Evolutionary conservation across 2,329 filamentous ascomycete species (phyloP).

Genomic region (Seiridium cupressi): DNA sequence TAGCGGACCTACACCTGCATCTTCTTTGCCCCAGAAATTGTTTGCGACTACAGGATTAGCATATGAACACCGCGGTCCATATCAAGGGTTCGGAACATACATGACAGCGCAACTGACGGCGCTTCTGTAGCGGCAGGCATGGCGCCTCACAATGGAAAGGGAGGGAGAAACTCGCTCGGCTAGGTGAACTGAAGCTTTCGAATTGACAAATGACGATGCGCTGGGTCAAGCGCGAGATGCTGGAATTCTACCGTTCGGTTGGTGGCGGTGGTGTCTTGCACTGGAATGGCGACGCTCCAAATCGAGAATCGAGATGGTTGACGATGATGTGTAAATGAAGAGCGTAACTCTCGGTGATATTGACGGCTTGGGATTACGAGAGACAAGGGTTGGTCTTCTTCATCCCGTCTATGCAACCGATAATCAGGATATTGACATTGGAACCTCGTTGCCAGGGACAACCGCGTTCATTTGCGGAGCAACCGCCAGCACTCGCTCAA

Average conservation of each 20-base stretch:
- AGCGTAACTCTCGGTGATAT: not conserved
- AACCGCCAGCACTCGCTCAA: not conserved
- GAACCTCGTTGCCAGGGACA: not conserved
- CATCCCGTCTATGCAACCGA: not conserved
- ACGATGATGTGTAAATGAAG: not conserved
- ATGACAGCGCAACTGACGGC: constrained; percentile 67
- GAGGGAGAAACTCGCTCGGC: not conserved
- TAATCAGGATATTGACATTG: constrained; percentile 6
- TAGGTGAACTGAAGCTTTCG: not conserved
- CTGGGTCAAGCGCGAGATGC: not conserved
- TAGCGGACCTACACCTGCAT: constrained; percentile 89
- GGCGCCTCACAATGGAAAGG: not conserved
- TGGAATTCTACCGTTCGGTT: not conserved
- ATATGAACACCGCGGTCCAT: not conserved
- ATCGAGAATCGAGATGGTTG: too few species aligned
- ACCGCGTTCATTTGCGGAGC: not conserved
- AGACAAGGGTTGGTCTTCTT: not conserved
- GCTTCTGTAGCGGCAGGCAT: constrained; percentile 41
- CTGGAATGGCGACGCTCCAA: too few species aligned
- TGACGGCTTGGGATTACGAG: not conserved
- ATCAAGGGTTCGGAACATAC: constrained; percentile 8
- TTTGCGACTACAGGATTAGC: constrained; percentile 72
- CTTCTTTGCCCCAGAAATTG: constrained; percentile 99
- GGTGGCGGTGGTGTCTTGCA: not conserved
- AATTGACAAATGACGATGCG: not conserved